Base-by-base conservation (phyloP, 2,329 filamentous ascomycete genomes). In the Apiospora saccharicola region DNA sequence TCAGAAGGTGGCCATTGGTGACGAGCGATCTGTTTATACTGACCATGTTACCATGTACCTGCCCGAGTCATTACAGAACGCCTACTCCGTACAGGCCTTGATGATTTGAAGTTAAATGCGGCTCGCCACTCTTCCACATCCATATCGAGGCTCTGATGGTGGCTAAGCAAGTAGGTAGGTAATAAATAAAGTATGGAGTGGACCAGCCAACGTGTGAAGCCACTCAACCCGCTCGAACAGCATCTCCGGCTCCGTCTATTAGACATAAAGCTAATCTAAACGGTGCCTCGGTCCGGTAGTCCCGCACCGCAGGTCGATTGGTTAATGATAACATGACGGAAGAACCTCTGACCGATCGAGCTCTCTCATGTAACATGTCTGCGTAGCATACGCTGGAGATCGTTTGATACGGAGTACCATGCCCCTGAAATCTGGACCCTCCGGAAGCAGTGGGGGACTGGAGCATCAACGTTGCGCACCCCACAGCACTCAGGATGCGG, bases 391-490 rank as follows among this genome's bases (percentile, higher is more conserved):
- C 22, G 30, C 19, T 37, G 30, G 30, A 19, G 53, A n/a, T 19
- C 22, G 26, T 10, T 13, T 24, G 22, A 57, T 34, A 34, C 3
- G 7, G 4, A 34, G 26, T 26, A 34, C 1, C 7, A 5, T 57
- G 30, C 53, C 14, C 26, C 51, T 57, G 30, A 61, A 61, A 37
- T 37, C 51, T 37, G 34, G 10, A 22, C 14, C 30, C 16, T 22
- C 49, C 16, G 53, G 53, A 61, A 30, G 30, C 53, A 24, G 57
- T 64, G 57, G 57, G 19, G 30, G 41, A n/a, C 30, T 64, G 57
- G 57, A 64, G 19, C 34, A n/a, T 41, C 57, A 34, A 37, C 57
- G 34, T 16, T 34, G 57, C 30, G 53, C 53, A 61, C 53, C n/a
- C 34, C 22, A 41, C 34, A 37, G 34, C 57, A 64, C 37, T 64